Conservation (phyloP, 169 alveolate species). For the Eimeria praecox region DNA sequence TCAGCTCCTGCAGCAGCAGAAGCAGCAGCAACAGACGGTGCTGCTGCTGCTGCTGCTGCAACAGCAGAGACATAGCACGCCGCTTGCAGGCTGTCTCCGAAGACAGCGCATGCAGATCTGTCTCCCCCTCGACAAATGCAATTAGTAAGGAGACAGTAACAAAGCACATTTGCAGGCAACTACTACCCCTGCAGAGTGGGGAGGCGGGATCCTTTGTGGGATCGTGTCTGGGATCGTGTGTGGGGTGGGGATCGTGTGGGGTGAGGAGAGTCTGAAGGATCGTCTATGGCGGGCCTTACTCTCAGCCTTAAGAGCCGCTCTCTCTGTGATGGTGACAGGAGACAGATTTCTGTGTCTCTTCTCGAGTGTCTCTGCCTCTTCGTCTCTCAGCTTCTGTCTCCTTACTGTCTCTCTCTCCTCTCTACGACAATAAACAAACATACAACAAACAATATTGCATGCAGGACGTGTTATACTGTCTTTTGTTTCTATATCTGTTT, state of each 20-base stretch:
- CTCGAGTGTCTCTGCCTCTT: not conserved
- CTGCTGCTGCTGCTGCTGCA: not conserved
- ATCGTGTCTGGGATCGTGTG: too few species aligned
- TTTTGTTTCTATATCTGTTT: too few species aligned
- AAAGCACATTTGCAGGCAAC: too few species aligned
- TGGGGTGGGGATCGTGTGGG: not conserved
- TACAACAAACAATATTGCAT: not conserved
- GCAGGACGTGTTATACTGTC: too few species aligned
- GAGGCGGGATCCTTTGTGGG: too few species aligned
- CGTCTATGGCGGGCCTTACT: conserved; percentile 23
- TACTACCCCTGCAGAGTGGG: too few species aligned
- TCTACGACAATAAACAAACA: not conserved
- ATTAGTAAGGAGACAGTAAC: too few species aligned
- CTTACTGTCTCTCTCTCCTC: not conserved
- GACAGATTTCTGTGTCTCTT: not conserved
- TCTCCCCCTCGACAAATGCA: too few species aligned
- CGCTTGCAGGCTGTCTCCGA: too few species aligned
- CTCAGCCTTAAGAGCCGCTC: conserved; percentile 21
- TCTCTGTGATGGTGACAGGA: conserved; percentile 24
- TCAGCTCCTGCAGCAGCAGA: not conserved
- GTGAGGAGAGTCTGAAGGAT: not conserved
- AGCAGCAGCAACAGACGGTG: not conserved
- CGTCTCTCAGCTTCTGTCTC: not conserved
- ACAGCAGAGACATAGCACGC: not conserved
- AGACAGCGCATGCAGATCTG: too few species aligned